phyloP scores from a whole-genome alignment of 1,284 basidiomycete genomes.

The Melampsora larici-populina region DNA sequence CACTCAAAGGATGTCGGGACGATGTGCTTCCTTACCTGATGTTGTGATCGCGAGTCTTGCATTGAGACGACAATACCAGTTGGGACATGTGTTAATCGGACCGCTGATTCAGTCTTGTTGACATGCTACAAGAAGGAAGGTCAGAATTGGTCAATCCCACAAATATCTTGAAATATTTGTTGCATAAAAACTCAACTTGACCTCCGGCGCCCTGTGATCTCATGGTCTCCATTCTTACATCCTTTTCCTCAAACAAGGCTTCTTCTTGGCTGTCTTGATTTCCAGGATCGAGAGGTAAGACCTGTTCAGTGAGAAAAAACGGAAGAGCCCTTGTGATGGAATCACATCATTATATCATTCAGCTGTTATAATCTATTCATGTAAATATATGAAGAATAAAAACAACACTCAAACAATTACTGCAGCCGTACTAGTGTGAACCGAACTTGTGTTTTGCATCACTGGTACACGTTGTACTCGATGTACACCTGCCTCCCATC shows the following conservation, averaged over 20 bases:
- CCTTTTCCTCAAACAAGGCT: conserved; percentile 71
- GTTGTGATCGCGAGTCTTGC: conserved; percentile 96
- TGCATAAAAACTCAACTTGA: conserved; percentile 61
- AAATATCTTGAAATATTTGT: too few species aligned
- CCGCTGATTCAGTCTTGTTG: conserved; percentile 97
- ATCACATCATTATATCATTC: not conserved
- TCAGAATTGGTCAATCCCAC: not conserved
- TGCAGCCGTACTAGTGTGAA: conserved; percentile 89
- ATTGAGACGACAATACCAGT: conserved; percentile 93
- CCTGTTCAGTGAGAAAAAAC: conserved; percentile 57
- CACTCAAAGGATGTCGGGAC: not conserved
- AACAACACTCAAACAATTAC: conserved; percentile 65
- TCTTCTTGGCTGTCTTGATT: conserved; percentile 53
- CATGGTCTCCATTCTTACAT: conserved; percentile 89
- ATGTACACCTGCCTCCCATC: conserved; percentile 93
- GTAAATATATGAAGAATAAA: too few species aligned
- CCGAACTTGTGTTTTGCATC: conserved; percentile 78
- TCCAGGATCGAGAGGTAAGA: conserved; percentile 64
- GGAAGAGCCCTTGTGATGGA: not conserved
- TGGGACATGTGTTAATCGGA: conserved; percentile 89
- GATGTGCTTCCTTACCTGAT: conserved; percentile 63
- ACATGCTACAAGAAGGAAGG: conserved; percentile 67
- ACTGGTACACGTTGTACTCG: conserved; percentile 89
- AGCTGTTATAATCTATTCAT: not conserved
- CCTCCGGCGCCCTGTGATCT: conserved; percentile 90